phyloP scores from a whole-genome alignment of 352 stramenopile species.

The Phytophthora capsici region DNA sequence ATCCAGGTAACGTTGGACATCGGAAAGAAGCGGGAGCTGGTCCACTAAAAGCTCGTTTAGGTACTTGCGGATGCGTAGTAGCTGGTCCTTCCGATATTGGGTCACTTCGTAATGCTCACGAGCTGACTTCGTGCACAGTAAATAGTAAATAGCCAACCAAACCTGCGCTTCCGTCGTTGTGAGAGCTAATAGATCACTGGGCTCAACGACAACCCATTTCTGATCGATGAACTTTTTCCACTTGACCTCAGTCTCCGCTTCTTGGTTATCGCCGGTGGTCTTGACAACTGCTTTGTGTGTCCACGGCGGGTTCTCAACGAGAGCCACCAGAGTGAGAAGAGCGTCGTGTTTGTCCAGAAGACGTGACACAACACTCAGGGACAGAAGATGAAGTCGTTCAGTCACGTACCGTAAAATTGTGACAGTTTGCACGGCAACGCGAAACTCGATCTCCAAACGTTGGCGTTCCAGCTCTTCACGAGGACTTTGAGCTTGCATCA shows the following conservation, averaged over 20 bases:
- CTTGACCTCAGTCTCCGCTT: constrained; percentile 36
- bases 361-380: constrained; percentile 88
- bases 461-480: constrained; percentile 74
- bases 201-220: constrained; percentile 90
- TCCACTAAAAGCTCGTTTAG: constrained; percentile 95
- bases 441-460: constrained; percentile 88
- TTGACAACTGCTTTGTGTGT: constrained; percentile 75
- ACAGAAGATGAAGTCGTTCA: constrained; percentile 88
- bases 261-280: constrained; percentile 11
- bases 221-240: constrained; percentile 95
- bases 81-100: constrained; percentile 92
- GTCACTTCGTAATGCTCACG: constrained; percentile 95
- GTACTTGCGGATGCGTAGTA: constrained; percentile 95
- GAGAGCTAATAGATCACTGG: constrained; percentile 91
- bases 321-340: constrained; percentile 89
- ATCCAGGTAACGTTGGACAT: constrained; percentile 95
- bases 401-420: constrained; percentile 91
- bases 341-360: constrained; percentile 97
- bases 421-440: constrained; percentile 84
- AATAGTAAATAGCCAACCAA: constrained; percentile 96
- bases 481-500: constrained; percentile 63
- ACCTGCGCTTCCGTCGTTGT: constrained; percentile 94
- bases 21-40: constrained; percentile 94
- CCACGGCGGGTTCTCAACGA: constrained; percentile 97
- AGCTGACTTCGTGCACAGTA: constrained; percentile 92